Percentiles rank a stretch among this genome's conserved stretches.
Evolutionary conservation across 208 protist species (phyloP).

Genomic region (Naegleria lovaniensis): DNA sequence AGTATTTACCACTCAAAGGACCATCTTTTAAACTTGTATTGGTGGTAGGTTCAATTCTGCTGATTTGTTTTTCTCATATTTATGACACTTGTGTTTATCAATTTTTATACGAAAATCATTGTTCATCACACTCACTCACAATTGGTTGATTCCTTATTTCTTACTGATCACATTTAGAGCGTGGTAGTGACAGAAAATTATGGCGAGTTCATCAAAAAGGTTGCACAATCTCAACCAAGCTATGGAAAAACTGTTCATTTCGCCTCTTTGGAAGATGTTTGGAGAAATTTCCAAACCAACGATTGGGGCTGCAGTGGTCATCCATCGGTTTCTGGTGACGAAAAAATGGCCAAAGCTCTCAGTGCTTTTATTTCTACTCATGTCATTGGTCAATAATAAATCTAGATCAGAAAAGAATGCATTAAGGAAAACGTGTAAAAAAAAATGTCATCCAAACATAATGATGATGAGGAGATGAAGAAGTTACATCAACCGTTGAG

Average conservation of each 20-base stretch:
- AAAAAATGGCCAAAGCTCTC: not conserved
- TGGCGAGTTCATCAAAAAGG: not conserved
- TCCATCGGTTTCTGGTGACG: not conserved
- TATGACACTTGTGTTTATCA: no score
- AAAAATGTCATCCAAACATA: no score
- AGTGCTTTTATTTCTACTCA: not conserved
- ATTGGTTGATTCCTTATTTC: not conserved
- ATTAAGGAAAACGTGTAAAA: no score
- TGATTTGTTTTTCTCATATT: no score
- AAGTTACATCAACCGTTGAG: no score
- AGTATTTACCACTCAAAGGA: not conserved
- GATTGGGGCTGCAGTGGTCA: constrained; percentile 25
- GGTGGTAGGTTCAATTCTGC: not conserved
- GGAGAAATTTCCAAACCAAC: not conserved
- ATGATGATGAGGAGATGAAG: no score
- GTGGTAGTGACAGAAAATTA: not conserved
- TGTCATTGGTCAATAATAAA: not conserved
- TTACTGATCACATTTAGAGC: not conserved
- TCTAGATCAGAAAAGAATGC: no score
- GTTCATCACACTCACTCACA: no score
- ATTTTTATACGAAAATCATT: no score
- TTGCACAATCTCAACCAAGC: not conserved
- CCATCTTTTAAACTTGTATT: not conserved
- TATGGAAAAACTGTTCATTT: not conserved
- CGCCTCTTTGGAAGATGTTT: not conserved